Evolutionary conservation across 352 stramenopile species (phyloP).

Genomic region (Pythium guiyangense): DNA sequence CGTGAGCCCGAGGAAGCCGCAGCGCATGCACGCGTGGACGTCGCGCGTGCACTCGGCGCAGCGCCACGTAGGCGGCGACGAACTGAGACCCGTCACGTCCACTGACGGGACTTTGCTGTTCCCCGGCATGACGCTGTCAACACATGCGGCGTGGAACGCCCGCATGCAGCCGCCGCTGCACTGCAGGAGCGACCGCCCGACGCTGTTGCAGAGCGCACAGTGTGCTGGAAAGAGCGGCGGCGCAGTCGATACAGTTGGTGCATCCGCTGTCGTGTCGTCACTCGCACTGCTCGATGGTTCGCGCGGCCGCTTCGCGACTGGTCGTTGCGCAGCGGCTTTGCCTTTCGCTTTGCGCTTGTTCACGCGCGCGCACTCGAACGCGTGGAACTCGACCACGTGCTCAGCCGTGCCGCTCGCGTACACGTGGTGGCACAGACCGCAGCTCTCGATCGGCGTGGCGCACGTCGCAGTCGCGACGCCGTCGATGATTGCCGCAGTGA

Average conservation of each 20-base stretch:
- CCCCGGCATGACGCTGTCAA: slow-evolving; percentile 39
- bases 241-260: neutral
- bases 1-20: slow-evolving; percentile 68
- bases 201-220: slow-evolving; percentile 54
- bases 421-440: slow-evolving; percentile 56
- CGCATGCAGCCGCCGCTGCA: slow-evolving; percentile 55
- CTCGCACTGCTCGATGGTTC: slow-evolving; percentile 7
- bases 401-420: slow-evolving; percentile 37
- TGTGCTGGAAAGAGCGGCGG: slow-evolving; percentile 41
- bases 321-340: slow-evolving; percentile 11
- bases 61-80: slow-evolving; percentile 27
- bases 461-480: slow-evolving; percentile 1
- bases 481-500: slow-evolving; percentile 4
- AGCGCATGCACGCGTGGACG: slow-evolving; percentile 55
- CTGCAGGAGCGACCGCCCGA: slow-evolving; percentile 45
- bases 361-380: slow-evolving; percentile 68
- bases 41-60: slow-evolving; percentile 61
- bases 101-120: neutral
- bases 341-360: slow-evolving; percentile 23
- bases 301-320: slow-evolving; percentile 24
- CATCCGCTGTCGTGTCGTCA: neutral
- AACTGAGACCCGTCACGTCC: neutral
- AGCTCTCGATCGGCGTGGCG: slow-evolving; percentile 22
- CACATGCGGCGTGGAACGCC: slow-evolving; percentile 53
- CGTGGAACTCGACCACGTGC: slow-evolving; percentile 72